phyloP scores from a whole-genome alignment of 805 yeast genomes.

The Kazachstania africana region DNA sequence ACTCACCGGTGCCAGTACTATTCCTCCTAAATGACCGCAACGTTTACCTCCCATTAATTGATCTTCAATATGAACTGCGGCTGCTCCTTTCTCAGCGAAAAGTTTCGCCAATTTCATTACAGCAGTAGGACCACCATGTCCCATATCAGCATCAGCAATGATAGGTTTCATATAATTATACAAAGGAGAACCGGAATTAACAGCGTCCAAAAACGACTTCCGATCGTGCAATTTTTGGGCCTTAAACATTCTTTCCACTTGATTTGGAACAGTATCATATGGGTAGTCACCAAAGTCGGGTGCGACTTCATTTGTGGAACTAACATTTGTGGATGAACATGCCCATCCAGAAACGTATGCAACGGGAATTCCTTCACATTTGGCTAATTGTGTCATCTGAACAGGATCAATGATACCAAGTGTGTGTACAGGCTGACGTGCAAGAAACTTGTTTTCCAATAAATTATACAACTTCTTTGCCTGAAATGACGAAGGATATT shows the following conservation, averaged over 20 bases:
- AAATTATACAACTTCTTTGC: slow-evolving; percentile 40
- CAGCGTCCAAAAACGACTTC: slow-evolving; percentile 31
- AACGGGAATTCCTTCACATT: slow-evolving; percentile 35
- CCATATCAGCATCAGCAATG: slow-evolving; percentile 58
- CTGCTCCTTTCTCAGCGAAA: slow-evolving; percentile 58
- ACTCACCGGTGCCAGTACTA: slow-evolving; percentile 47
- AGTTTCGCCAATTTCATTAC: slow-evolving; percentile 55
- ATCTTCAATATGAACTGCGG: slow-evolving; percentile 55
- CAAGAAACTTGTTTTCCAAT: slow-evolving; percentile 30
- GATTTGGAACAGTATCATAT: slow-evolving; percentile 58
- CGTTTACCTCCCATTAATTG: slow-evolving; percentile 56
- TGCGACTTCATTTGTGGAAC: slow-evolving; percentile 48
- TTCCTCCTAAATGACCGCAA: slow-evolving; percentile 54
- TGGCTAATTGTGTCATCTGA: slow-evolving; percentile 46
- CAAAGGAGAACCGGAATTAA: slow-evolving; percentile 12
- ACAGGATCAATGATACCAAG: slow-evolving; percentile 54
- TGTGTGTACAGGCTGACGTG: slow-evolving; percentile 40
- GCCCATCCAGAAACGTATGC: slow-evolving; percentile 55
- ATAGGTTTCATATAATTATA: slow-evolving; percentile 49
- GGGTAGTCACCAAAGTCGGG: slow-evolving; percentile 65
- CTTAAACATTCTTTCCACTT: slow-evolving; percentile 46
- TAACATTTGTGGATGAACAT: slow-evolving; percentile 40
- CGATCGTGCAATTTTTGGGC: slow-evolving; percentile 49
- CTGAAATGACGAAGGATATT: slow-evolving; percentile 39
- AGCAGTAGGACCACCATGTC: slow-evolving; percentile 51